phyloP scores from a whole-genome alignment of 2,329 filamentous ascomycete genomes.

The Diaporthe vexans region DNA sequence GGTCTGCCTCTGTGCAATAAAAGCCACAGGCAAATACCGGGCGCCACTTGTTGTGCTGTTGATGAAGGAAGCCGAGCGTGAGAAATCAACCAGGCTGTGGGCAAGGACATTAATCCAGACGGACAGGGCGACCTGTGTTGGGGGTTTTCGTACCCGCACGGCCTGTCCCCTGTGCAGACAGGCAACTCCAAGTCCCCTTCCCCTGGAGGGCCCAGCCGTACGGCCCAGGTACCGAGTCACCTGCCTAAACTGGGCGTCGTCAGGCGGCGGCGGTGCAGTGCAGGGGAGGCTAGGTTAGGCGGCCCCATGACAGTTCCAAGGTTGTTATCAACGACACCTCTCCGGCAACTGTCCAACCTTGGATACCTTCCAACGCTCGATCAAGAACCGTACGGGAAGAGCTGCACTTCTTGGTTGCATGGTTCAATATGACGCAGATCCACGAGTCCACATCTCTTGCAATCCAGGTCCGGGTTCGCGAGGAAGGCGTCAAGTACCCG shows the following conservation, averaged over 20 bases:
- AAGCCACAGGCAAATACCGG: not conserved
- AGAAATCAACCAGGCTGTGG: not conserved
- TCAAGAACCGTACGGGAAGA: not conserved
- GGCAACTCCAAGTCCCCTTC: no score
- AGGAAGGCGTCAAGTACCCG: conserved; percentile 46
- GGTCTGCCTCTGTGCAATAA: not conserved
- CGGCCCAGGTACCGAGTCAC: not conserved
- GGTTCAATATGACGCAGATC: conserved; percentile 22
- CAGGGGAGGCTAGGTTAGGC: not conserved
- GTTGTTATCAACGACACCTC: conserved; percentile 18
- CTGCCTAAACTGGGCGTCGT: not conserved
- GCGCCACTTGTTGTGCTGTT: not conserved
- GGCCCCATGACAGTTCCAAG: not conserved
- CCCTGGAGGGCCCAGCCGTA: no score
- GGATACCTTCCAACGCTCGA: not conserved
- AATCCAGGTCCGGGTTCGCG: conserved; percentile 2
- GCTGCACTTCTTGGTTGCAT: not conserved
- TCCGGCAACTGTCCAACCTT: conserved; percentile 8
- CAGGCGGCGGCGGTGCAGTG: not conserved
- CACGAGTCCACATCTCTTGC: conserved; percentile 5
- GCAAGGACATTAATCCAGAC: no score
- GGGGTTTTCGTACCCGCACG: not conserved
- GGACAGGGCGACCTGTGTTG: not conserved
- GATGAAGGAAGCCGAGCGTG: not conserved
- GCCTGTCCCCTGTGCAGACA: not conserved